Evolutionary conservation across 2,329 filamentous ascomycete species (phyloP).

Genomic region (Fusarium veterinarium): DNA sequence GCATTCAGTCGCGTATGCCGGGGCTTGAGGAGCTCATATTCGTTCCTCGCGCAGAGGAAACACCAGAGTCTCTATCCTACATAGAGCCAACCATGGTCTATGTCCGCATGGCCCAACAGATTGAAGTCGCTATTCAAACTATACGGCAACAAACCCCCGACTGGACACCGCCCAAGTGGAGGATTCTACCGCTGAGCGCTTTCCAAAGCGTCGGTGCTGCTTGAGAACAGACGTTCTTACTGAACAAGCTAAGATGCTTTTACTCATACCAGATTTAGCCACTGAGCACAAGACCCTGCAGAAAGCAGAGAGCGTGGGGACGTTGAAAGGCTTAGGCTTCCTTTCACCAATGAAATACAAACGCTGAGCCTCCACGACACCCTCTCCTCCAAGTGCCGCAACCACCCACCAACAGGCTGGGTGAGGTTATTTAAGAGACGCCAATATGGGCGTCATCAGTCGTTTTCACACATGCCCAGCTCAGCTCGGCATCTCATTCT

Average conservation of each 20-base stretch:
- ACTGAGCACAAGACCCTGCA: background rate
- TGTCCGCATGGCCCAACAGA: conserved; percentile 52
- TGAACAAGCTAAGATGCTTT: background rate
- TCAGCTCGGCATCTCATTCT: conserved; percentile 2
- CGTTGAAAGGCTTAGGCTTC: background rate
- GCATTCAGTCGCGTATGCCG: conserved; percentile 54
- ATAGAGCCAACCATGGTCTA: conserved; percentile 48
- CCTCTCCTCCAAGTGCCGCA: conserved; percentile 10
- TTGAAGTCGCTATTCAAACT: conserved; percentile 51
- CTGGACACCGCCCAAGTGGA: conserved; percentile 53
- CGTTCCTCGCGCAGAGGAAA: conserved; percentile 55
- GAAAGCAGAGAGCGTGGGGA: background rate
- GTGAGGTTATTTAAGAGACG: background rate
- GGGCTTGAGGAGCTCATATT: conserved; percentile 57
- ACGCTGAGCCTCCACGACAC: background rate
- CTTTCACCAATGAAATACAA: conserved; percentile 7
- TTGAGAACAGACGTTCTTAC: background rate
- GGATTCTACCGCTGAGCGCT: conserved; percentile 49
- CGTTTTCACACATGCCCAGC: background rate
- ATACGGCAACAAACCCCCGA: conserved; percentile 46
- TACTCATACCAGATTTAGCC: background rate
- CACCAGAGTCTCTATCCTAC: conserved; percentile 46
- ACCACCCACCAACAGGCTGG: background rate
- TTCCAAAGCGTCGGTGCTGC: conserved; percentile 36
- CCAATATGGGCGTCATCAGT: conserved; percentile 24